Conservation (phyloP, 1,284 basidiomycete species). For the Xerocomus nothofagi region DNA sequence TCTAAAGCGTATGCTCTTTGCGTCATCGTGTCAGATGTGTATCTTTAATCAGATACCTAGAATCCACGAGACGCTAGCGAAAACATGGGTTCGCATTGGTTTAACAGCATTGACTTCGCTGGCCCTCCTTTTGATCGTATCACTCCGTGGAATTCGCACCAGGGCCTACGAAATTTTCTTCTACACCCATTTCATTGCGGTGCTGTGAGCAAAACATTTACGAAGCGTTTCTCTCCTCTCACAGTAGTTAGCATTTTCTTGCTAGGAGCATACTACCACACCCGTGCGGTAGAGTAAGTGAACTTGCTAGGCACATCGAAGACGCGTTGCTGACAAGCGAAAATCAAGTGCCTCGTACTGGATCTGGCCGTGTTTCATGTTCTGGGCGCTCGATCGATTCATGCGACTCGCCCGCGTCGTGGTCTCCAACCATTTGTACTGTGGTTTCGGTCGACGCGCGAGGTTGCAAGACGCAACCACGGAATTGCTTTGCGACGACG, state of each 20-base stretch:
- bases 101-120: constrained; percentile 40
- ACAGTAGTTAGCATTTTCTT: constrained; percentile 39
- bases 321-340: not conserved
- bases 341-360: constrained; percentile 32
- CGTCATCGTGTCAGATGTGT: not conserved
- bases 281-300: constrained; percentile 15
- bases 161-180: constrained; percentile 51
- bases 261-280: constrained; percentile 44
- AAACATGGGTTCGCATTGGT: constrained; percentile 43
- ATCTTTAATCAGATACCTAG: constrained; percentile 13
- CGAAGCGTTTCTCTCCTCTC: not conserved
- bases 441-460: constrained; percentile 16
- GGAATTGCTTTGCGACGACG: constrained; percentile 27
- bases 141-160: constrained; percentile 45
- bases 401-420: constrained; percentile 52
- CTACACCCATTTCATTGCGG: constrained; percentile 40
- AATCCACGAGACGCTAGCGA: not conserved
- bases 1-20: constrained; percentile 10
- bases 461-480: constrained; percentile 24
- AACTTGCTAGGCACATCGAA: constrained; percentile 18
- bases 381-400: constrained; percentile 67
- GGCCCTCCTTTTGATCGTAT: constrained; percentile 40
- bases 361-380: constrained; percentile 57
- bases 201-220: constrained; percentile 36
- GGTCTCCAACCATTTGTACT: constrained; percentile 46